phyloP scores from a whole-genome alignment of 768 basidiomycete species.

The Xanthoconium purpureum region DNA sequence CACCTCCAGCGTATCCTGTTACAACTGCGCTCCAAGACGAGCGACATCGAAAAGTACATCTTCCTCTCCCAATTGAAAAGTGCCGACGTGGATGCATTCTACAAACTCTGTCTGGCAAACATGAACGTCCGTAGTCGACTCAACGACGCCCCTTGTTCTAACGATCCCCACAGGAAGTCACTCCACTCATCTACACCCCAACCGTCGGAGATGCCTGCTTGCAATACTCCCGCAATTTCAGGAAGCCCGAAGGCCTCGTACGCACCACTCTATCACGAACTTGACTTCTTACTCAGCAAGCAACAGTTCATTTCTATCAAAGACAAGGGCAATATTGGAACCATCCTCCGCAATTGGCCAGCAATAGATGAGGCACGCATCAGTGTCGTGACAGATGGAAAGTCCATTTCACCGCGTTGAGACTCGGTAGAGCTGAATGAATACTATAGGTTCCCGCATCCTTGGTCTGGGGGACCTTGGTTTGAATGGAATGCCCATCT shows the following conservation, averaged over 20 bases:
- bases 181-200: slow-evolving; percentile 87
- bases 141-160: background rate
- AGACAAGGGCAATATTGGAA: slow-evolving; percentile 77
- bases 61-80: slow-evolving; percentile 75
- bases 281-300: slow-evolving; percentile 10
- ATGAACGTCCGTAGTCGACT: slow-evolving; percentile 38
- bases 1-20: slow-evolving; percentile 59
- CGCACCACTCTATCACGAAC: slow-evolving; percentile 14
- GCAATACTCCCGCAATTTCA: slow-evolving; percentile 76
- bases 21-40: slow-evolving; percentile 76
- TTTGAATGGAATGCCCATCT: slow-evolving; percentile 83
- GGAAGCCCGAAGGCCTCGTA: slow-evolving; percentile 72
- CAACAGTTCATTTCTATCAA: slow-evolving; percentile 71
- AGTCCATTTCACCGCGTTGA: slow-evolving; percentile 12
- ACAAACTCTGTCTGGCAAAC: slow-evolving; percentile 66
- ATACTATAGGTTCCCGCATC: slow-evolving; percentile 67
- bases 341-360: slow-evolving; percentile 71
- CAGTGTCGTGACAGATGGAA: slow-evolving; percentile 88
- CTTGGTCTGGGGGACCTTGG: slow-evolving; percentile 85
- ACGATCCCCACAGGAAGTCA: slow-evolving; percentile 42
- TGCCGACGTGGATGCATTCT: slow-evolving; percentile 73
- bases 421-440: slow-evolving; percentile 1
- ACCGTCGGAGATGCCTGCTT: slow-evolving; percentile 90
- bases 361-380: slow-evolving; percentile 76
- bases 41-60: slow-evolving; percentile 79